Evolutionary conservation across 768 basidiomycete genomes (phyloP).

Genomic region (Termitomyces sp.): DNA sequence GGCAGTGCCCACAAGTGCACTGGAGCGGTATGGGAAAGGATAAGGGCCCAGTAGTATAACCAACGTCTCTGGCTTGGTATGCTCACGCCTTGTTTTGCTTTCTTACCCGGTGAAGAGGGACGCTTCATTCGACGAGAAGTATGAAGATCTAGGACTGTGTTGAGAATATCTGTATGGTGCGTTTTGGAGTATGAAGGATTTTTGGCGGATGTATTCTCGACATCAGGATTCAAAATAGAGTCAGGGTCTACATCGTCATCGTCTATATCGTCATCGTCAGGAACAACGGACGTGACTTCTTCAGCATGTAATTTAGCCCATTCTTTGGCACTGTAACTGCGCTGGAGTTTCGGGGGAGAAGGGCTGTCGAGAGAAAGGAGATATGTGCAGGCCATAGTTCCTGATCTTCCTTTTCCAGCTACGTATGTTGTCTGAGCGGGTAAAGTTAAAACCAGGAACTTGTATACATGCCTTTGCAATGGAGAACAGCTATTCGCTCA

Average conservation of each 20-base stretch:
- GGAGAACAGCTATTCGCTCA: slow-evolving; percentile 72
- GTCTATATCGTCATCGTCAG: slow-evolving; percentile 36
- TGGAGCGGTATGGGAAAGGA: slow-evolving; percentile 54
- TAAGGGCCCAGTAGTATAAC: slow-evolving; percentile 70
- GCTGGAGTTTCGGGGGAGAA: slow-evolving; percentile 39
- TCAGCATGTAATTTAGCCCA: slow-evolving; percentile 43
- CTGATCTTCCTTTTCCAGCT: slow-evolving; percentile 84
- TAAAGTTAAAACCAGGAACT: neutral
- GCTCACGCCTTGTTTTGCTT: slow-evolving; percentile 56
- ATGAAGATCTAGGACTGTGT: slow-evolving; percentile 60
- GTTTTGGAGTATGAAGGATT: slow-evolving; percentile 4
- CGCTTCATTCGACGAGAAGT: slow-evolving; percentile 65
- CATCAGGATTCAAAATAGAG: neutral
- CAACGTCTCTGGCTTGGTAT: slow-evolving; percentile 81
- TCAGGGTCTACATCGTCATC: slow-evolving; percentile 24
- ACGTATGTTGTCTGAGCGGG: neutral
- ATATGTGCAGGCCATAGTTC: slow-evolving; percentile 81
- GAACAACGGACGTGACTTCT: slow-evolving; percentile 42
- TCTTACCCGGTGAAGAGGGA: slow-evolving; percentile 23
- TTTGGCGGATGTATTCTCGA: neutral
- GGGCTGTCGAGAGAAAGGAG: slow-evolving; percentile 56
- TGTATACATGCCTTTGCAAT: slow-evolving; percentile 67
- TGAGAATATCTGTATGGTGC: slow-evolving; percentile 35
- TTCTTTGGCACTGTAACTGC: slow-evolving; percentile 42
- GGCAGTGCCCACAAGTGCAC: slow-evolving; percentile 37